Conservation (phyloP, 2,329 filamentous ascomycete species). For the Phialophora chinensis region DNA sequence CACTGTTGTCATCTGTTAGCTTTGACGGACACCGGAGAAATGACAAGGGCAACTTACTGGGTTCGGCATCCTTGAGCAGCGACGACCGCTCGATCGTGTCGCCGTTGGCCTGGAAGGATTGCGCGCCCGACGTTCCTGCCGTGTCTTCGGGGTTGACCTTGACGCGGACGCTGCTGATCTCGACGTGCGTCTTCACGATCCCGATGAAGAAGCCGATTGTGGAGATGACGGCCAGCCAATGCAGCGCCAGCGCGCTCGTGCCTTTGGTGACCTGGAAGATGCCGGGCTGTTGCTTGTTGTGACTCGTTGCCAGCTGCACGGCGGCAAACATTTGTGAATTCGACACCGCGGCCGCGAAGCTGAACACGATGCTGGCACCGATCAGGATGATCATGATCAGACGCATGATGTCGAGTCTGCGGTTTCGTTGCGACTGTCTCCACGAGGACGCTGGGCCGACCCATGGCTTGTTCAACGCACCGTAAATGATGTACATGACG, state of each 20-base stretch:
- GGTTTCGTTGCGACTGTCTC: not conserved
- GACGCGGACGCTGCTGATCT: conserved; percentile 23
- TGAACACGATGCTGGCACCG: not conserved
- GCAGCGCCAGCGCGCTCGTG: conserved; percentile 16
- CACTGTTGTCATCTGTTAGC: not conserved
- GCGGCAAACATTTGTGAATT: conserved; percentile 25
- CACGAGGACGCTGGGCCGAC: not conserved
- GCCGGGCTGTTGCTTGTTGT: conserved; percentile 14
- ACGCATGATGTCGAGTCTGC: not conserved
- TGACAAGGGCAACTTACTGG: not conserved
- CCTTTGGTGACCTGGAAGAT: conserved; percentile 19
- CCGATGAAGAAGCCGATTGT: conserved; percentile 21
- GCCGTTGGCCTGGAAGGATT: conserved; percentile 19
- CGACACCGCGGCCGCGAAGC: conserved; percentile 16
- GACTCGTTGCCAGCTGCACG: conserved; percentile 11
- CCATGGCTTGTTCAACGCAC: conserved; percentile 20
- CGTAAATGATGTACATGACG: conserved; percentile 12
- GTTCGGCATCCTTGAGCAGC: conserved; percentile 21
- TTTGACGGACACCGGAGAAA: no score
- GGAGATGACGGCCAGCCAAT: conserved; percentile 22
- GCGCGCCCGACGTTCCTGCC: conserved; percentile 16
- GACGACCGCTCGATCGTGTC: conserved; percentile 22
- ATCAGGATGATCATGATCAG: not conserved
- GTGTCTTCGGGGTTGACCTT: conserved; percentile 20
- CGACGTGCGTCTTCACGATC: conserved; percentile 17